phyloP scores from a whole-genome alignment of 768 basidiomycete genomes.

The Boletus vinaceobasis region DNA sequence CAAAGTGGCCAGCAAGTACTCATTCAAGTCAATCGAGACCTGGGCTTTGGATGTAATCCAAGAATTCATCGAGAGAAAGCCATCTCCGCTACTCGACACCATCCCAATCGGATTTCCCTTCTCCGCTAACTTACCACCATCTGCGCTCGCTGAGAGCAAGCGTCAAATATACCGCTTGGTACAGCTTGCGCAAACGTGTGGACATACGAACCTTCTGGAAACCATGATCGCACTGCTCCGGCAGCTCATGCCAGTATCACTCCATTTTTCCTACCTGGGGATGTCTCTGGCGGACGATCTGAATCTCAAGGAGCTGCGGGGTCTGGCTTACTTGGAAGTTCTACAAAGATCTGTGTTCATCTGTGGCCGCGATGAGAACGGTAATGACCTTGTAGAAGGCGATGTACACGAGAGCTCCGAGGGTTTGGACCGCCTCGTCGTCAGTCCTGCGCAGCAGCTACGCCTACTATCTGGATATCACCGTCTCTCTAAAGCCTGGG shows the following conservation, averaged over 20 bases:
- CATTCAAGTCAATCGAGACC: slow-evolving; percentile 68
- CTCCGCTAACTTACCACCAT: slow-evolving; percentile 26
- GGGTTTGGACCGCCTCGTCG: slow-evolving; percentile 45
- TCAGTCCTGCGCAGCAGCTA: slow-evolving; percentile 57
- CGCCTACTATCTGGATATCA: slow-evolving; percentile 69
- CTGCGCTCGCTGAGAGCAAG: slow-evolving; percentile 38
- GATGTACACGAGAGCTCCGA: slow-evolving; percentile 33
- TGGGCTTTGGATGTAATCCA: slow-evolving; percentile 77
- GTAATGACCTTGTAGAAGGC: slow-evolving; percentile 26
- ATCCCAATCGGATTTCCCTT: slow-evolving; percentile 34
- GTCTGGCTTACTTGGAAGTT: slow-evolving; percentile 69
- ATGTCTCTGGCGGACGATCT: slow-evolving; percentile 74
- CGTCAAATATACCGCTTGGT: slow-evolving; percentile 58
- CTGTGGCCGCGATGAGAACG: slow-evolving; percentile 11
- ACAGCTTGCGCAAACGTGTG: slow-evolving; percentile 64
- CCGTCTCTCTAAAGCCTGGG: slow-evolving; percentile 65
- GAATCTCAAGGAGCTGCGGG: slow-evolving; percentile 54
- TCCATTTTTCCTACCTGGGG: slow-evolving; percentile 68
- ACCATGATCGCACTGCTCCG: slow-evolving; percentile 58
- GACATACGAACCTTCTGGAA: slow-evolving; percentile 54
- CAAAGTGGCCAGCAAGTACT: slow-evolving; percentile 67
- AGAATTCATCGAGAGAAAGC: slow-evolving; percentile 58
- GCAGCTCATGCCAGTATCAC: slow-evolving; percentile 58
- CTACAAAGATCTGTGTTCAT: slow-evolving; percentile 54
- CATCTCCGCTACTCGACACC: slow-evolving; percentile 47